phyloP scores from a whole-genome alignment of 1,284 basidiomycete species.

The Tilletia horrida region DNA sequence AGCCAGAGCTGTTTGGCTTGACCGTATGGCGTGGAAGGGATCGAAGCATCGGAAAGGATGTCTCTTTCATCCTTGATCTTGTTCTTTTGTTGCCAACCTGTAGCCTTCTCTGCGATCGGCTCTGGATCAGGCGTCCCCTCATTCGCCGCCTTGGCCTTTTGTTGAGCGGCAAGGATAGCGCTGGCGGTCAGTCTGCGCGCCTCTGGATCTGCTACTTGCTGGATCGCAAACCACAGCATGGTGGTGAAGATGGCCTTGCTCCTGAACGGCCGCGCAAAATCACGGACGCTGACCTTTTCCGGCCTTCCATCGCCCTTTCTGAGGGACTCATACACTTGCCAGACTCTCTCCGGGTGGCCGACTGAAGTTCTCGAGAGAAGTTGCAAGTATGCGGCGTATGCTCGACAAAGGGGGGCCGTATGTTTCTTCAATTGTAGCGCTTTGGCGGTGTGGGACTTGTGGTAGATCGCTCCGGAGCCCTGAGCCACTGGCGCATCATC shows the following conservation, averaged over 20 bases:
- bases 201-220: background rate
- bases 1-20: constrained; percentile 14
- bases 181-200: background rate
- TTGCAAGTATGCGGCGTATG: background rate
- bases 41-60: too few species aligned
- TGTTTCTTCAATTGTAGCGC: background rate
- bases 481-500: background rate
- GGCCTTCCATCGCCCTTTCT: background rate
- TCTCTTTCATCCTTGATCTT: background rate
- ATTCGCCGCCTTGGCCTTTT: background rate
- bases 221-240: background rate
- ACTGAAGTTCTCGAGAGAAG: background rate
- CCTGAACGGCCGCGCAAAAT: constrained; percentile 4
- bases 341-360: background rate
- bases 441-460: background rate
- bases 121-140: background rate
- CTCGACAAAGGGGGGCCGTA: background rate
- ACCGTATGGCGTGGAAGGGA: background rate
- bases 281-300: background rate
- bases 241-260: constrained; percentile 10
- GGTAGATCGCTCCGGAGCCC: background rate
- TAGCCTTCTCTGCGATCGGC: background rate
- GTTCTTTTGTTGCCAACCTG: background rate
- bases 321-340: constrained; percentile 3
- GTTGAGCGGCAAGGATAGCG: background rate